Evolutionary conservation across 331 rosid genomes (phyloP), one percentile per base, ranked within the genome.

Genomic region (Erythrophleum ivorense): DNA sequence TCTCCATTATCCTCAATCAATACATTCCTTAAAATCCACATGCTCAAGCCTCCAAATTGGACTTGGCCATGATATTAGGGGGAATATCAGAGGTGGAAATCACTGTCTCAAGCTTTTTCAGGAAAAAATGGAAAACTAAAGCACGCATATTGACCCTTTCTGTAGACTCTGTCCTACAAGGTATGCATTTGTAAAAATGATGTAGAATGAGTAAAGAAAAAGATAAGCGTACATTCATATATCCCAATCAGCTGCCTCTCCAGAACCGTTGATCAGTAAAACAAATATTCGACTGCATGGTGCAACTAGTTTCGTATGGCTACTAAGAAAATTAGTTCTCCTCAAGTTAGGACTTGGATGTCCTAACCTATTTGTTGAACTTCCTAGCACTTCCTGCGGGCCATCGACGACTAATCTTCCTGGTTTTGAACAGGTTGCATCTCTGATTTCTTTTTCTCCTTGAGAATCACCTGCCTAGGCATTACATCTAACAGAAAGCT

Each of bases 381-480:
- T 63, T 15, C 14, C 49, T 18, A 57, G 33, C 11, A 78, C 75
- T 59, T 76, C 75, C 58, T 33, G 14, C 7, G 68, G 43, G 50
- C 76, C 19, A 11, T 36, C 49, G 85, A 74, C 77, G 83, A 79
- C 40, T 87, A 84, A 7, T 82, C 88, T 5, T 80, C 57, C 21
- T 50, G 86, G 50, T 50, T 74, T 29, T 88, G 77, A 53, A 31
- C 76, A 62, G 84, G 90, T 77, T 79, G 88, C 69, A 77, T 71
- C 84, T 90, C 89, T 21, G 90, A 67, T 75, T 89, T 95, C 96
- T 90, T 93, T 62, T 89, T 90, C 91, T 93, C 97, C 87, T 91
- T 92, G 48, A 87, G 93, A 82, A 95, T 89, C 67, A 88, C 99
- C 77, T 95, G 97, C 90, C 91, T 85, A 6, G 99, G 99, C 99